phyloP scores from a whole-genome alignment of 2,329 filamentous ascomycete genomes.

The Lasiodiplodia gonubiensis region DNA sequence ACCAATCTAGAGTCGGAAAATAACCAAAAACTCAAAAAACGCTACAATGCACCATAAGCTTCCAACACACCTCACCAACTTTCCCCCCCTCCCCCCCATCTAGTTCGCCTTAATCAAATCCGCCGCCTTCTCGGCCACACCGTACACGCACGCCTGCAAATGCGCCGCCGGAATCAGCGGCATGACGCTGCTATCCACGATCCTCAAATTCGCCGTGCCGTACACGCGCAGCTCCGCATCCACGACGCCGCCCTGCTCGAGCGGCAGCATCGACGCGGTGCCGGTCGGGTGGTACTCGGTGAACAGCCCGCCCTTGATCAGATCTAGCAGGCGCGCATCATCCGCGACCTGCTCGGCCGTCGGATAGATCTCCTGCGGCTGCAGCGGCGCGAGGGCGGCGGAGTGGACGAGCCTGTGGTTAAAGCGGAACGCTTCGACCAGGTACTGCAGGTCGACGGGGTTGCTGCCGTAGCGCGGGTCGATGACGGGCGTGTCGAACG shows the following conservation, averaged over 20 bases:
- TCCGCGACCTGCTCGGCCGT: conserved; percentile 36
- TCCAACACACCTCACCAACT: background rate
- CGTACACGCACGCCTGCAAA: conserved; percentile 34
- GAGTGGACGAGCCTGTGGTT: conserved; percentile 32
- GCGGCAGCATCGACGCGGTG: conserved; percentile 39
- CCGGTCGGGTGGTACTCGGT: conserved; percentile 41
- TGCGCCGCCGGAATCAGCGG: conserved; percentile 32
- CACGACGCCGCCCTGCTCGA: conserved; percentile 39
- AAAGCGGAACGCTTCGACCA: conserved; percentile 36
- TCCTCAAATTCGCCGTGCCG: conserved; percentile 35
- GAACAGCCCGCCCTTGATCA: conserved; percentile 33
- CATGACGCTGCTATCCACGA: conserved; percentile 34
- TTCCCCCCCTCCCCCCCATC: background rate
- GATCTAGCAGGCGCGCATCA: conserved; percentile 34
- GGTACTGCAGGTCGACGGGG: conserved; percentile 34
- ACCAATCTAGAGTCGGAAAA: background rate
- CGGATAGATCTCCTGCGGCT: conserved; percentile 36
- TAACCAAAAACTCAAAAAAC: background rate
- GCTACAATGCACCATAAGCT: background rate
- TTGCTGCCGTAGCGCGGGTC: conserved; percentile 37
- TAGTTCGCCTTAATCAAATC: conserved; percentile 7
- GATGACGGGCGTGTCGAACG: conserved; percentile 37
- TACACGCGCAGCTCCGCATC: conserved; percentile 37
- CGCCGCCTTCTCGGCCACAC: conserved; percentile 35
- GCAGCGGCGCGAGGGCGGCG: conserved; percentile 32